Conservation (phyloP, 345 rosid species). For the Microthlaspi erraticum region DNA sequence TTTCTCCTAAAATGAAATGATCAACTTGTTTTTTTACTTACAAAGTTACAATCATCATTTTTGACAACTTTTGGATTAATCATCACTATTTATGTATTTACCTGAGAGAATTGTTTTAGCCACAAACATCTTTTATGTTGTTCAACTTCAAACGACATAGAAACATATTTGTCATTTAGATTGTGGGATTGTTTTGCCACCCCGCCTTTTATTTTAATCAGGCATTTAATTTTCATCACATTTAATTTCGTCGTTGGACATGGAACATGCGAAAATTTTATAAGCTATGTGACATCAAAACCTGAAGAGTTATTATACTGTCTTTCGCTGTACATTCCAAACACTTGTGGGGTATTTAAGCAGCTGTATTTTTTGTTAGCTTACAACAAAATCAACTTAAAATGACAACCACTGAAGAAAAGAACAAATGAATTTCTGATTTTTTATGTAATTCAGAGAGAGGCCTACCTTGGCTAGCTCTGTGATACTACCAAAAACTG, state of each 20-base stretch:
- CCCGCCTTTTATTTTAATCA: neutral
- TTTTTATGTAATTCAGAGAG: neutral
- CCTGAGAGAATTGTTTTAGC: neutral
- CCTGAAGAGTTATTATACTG: slow-evolving; percentile 33
- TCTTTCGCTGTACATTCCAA: slow-evolving; percentile 38
- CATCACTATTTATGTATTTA: neutral
- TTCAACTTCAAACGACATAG: neutral
- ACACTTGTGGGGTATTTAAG: slow-evolving; percentile 41
- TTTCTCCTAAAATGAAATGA: neutral
- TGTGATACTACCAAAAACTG: slow-evolving; percentile 19
- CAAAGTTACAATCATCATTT: neutral
- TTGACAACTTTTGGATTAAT: neutral
- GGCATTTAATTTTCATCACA: neutral
- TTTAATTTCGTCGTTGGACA: slow-evolving; percentile 27
- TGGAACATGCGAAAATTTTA: slow-evolving; percentile 39
- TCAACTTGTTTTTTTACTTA: slow-evolving; percentile 12
- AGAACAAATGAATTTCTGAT: neutral
- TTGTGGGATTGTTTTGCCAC: neutral
- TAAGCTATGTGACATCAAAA: slow-evolving; percentile 36
- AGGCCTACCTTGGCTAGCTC: too few species aligned
- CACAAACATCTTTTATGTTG: too few species aligned
- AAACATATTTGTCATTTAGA: neutral
- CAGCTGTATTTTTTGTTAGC: slow-evolving; percentile 37
- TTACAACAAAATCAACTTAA: neutral
- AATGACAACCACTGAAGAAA: slow-evolving; percentile 1